These are phyloP conservation scores for Plasmodium coatneyi DNA, from an alignment of 169 alveolate species.

Conservation along the genomic window DNA sequence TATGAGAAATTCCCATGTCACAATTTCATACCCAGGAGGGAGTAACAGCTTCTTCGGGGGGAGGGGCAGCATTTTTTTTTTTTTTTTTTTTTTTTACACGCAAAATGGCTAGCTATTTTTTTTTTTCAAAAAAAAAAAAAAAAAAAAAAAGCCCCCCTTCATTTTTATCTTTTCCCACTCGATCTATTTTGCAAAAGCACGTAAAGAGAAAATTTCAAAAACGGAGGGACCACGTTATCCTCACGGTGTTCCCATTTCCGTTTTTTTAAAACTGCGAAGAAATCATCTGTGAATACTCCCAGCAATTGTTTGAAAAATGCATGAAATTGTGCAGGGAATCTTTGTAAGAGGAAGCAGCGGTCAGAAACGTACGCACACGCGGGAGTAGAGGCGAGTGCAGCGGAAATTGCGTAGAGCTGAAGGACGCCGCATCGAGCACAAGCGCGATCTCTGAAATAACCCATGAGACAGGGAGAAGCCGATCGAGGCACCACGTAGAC, in stretches of 20 bases:
- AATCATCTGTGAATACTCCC: not conserved
- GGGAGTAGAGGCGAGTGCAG: not conserved
- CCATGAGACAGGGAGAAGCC: not conserved
- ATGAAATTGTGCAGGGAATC: not conserved
- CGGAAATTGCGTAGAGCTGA: not conserved
- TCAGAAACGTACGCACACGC: not conserved
- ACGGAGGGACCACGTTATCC: not conserved
- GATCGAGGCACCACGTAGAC: not conserved
- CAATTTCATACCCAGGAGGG: not conserved
- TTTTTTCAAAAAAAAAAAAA: no score
- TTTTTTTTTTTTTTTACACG: not conserved
- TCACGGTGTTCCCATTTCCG: not conserved
- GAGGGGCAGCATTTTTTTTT: not conserved
- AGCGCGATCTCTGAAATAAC: not conserved
- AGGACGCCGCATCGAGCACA: not conserved
- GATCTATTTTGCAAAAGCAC: not conserved
- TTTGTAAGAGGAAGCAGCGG: not conserved
- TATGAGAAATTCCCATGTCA: not conserved
- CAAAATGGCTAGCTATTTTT: not conserved
- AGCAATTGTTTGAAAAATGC: not conserved
- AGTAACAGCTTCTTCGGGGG: not conserved
- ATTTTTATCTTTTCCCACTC: not conserved
- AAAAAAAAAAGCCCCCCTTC: not conserved
- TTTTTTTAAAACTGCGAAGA: not conserved
- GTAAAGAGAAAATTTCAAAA: not conserved